Evolutionary conservation across 2,329 filamentous ascomycete genomes (phyloP).

Genomic region (Emydomyces testavorans): DNA sequence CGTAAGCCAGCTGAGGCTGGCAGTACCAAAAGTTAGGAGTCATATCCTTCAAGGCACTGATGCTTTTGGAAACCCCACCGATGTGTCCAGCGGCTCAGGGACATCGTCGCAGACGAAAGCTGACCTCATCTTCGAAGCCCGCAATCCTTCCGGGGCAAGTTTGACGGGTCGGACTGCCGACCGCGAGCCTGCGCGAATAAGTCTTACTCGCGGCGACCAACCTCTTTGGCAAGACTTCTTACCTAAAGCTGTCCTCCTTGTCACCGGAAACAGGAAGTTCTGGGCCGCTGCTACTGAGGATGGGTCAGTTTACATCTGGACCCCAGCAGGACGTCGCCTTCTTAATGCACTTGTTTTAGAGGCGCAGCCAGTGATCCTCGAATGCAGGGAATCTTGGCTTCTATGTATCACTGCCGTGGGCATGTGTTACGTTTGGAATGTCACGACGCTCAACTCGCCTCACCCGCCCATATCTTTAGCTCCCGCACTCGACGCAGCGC

Average conservation of each 20-base stretch:
- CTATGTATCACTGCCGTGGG: constrained; percentile 81
- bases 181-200: constrained; percentile 74
- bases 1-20: constrained; percentile 71
- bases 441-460: constrained; percentile 68
- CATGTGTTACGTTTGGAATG: constrained; percentile 86
- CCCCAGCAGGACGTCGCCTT: constrained; percentile 74
- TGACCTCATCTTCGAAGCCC: constrained; percentile 74
- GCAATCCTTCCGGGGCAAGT: constrained; percentile 58
- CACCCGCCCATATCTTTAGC: constrained; percentile 84
- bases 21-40: constrained; percentile 73
- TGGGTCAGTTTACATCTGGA: constrained; percentile 81
- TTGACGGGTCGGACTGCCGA: constrained; percentile 50
- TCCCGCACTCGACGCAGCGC: constrained; percentile 77
- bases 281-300: constrained; percentile 93
- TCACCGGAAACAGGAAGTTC: constrained; percentile 80
- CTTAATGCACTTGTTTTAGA: constrained; percentile 79
- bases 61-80: constrained; percentile 34
- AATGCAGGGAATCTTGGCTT: constrained; percentile 79
- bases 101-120: constrained; percentile 45
- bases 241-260: constrained; percentile 72
- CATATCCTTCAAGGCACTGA: constrained; percentile 76
- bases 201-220: constrained; percentile 66
- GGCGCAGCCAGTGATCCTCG: constrained; percentile 84
- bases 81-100: constrained; percentile 28
- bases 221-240: constrained; percentile 90